Evolutionary conservation across 768 basidiomycete species (phyloP).

Genomic region (Hypholoma sublateritium): DNA sequence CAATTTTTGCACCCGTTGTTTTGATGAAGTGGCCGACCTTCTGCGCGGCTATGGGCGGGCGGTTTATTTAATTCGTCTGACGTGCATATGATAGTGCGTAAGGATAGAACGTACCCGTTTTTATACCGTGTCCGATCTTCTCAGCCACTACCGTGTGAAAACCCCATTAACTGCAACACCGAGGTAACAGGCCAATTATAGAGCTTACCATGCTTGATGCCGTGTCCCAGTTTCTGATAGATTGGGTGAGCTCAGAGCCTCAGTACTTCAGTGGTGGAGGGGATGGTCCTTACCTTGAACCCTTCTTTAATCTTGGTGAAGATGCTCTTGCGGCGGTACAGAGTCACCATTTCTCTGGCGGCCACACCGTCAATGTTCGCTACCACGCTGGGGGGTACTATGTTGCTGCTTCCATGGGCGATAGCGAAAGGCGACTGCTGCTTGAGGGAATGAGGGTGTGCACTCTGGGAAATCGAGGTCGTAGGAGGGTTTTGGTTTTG

Average conservation of each 20-base stretch:
- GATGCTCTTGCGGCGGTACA: neutral
- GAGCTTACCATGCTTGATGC: neutral
- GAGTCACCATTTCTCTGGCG: neutral
- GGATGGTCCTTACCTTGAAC: too few species aligned
- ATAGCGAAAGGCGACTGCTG: too few species aligned
- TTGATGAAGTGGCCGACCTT: slow-evolving; percentile 7
- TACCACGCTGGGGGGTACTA: neutral
- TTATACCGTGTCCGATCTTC: neutral
- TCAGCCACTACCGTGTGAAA: neutral
- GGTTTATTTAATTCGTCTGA: neutral
- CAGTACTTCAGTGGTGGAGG: too few species aligned
- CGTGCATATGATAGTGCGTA: neutral
- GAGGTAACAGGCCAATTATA: neutral
- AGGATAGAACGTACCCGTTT: neutral
- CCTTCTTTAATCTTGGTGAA: neutral
- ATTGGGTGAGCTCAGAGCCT: too few species aligned
- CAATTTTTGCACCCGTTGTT: slow-evolving; percentile 11
- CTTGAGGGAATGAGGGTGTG: neutral
- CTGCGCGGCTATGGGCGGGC: neutral
- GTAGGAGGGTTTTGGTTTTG: neutral
- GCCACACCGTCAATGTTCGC: neutral
- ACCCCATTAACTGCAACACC: neutral
- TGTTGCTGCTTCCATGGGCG: neutral
- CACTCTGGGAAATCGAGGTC: neutral
- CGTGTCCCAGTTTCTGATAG: neutral